Evolutionary conservation across 257 asterid genomes (phyloP).

Genomic region (Ajuga chamaepitys): DNA sequence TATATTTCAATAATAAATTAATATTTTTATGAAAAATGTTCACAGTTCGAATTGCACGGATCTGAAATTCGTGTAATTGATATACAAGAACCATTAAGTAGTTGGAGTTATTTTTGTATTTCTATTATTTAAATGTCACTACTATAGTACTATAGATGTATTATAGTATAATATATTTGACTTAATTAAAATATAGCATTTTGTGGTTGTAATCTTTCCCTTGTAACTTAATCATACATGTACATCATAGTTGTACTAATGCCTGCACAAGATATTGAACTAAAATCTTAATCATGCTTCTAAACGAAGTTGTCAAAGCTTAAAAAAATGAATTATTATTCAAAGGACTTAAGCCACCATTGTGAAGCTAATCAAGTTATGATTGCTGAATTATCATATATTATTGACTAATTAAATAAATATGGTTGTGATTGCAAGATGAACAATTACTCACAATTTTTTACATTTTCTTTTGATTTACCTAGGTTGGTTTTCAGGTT

Average conservation of each 20-base stretch:
- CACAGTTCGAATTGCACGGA: no score
- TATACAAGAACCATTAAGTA: no score
- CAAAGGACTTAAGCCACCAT: not conserved
- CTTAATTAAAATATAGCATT: not conserved
- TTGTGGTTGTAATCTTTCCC: slow-evolving; percentile 13
- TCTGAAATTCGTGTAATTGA: no score
- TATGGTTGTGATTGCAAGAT: no score
- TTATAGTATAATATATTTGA: slow-evolving; percentile 17
- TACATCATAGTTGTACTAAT: slow-evolving; percentile 16
- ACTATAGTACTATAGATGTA: not conserved
- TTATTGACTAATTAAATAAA: no score
- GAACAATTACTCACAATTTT: no score
- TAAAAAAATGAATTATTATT: not conserved
- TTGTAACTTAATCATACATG: not conserved
- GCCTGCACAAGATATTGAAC: slow-evolving; percentile 16
- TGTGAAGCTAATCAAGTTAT: not conserved
- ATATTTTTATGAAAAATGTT: no score
- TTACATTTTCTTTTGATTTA: no score
- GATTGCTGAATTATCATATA: not conserved
- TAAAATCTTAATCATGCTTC: not conserved
- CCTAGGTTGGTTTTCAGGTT: no score
- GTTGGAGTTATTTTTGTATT: not conserved
- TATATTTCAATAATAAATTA: no score
- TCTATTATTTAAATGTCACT: not conserved
- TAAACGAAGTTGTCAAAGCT: not conserved